These are phyloP conservation scores for Aspergillus pseudoviridinutans DNA, from an alignment of 2,329 filamentous ascomycete genomes.

Conservation along the genomic window DNA sequence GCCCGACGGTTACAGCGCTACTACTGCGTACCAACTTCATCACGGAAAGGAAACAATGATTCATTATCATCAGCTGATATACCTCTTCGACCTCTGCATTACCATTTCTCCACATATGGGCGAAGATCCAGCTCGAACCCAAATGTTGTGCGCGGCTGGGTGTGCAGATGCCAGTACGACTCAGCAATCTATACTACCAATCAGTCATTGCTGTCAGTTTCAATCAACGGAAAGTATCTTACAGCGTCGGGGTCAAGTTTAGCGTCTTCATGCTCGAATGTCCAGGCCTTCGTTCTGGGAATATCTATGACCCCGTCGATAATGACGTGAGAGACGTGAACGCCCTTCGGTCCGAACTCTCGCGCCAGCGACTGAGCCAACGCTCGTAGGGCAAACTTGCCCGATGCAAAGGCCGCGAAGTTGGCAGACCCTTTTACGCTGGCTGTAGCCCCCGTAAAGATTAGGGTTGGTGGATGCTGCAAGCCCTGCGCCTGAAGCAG, in stretches of 20 bases:
- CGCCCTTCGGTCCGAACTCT: slow-evolving; percentile 78
- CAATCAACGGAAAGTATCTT: slow-evolving; percentile 34
- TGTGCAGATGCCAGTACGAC: slow-evolving; percentile 78
- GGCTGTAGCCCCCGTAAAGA: slow-evolving; percentile 85
- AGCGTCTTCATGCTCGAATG: slow-evolving; percentile 55
- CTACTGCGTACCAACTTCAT: too few species aligned
- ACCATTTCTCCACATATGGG: slow-evolving; percentile 82
- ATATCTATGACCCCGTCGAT: slow-evolving; percentile 85
- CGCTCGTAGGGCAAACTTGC: slow-evolving; percentile 75
- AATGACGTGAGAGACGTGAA: slow-evolving; percentile 78
- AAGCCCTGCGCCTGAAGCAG: slow-evolving; percentile 58
- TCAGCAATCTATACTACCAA: slow-evolving; percentile 67
- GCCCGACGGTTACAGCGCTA: too few species aligned
- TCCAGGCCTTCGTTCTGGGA: slow-evolving; percentile 61
- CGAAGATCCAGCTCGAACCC: slow-evolving; percentile 78
- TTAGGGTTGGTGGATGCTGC: slow-evolving; percentile 68
- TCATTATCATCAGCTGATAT: neutral
- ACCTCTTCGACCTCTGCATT: slow-evolving; percentile 14
- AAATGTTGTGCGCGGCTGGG: slow-evolving; percentile 72
- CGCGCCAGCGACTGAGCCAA: slow-evolving; percentile 71
- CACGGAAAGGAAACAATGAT: neutral
- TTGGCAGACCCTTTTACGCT: slow-evolving; percentile 67
- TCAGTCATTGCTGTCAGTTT: slow-evolving; percentile 1
- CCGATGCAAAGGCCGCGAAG: slow-evolving; percentile 69
- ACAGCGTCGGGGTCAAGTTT: slow-evolving; percentile 74